phyloP scores from a whole-genome alignment of 306 rosid species.

The Lithocarpus polystachyus region DNA sequence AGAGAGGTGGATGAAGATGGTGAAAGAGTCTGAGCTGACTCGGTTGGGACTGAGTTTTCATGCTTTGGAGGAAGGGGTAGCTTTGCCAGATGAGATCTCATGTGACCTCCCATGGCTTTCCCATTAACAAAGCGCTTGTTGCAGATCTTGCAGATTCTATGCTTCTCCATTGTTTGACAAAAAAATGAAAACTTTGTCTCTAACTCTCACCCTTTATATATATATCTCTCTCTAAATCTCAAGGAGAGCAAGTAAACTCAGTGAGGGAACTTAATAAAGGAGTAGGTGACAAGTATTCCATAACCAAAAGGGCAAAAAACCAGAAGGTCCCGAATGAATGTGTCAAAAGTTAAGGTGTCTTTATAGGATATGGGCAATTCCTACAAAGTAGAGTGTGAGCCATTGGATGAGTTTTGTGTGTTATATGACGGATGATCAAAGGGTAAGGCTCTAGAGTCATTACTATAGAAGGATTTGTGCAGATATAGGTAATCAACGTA shows the following conservation, averaged over 20 bases:
- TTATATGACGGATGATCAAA: background rate
- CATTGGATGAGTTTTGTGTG: background rate
- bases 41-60: background rate
- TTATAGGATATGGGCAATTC: background rate
- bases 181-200: background rate
- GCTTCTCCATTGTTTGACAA: conserved; percentile 41
- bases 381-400: background rate
- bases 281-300: conserved; percentile 37
- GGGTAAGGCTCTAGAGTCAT: background rate
- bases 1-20: conserved; percentile 14
- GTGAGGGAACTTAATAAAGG: conserved; percentile 10
- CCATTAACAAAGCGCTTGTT: conserved; percentile 42
- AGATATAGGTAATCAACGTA: no score
- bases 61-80: conserved; percentile 40
- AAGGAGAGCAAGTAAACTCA: background rate
- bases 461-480: background rate
- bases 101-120: conserved; percentile 76
- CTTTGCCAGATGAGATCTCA: conserved; percentile 58
- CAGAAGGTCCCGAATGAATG: conserved; percentile 23
- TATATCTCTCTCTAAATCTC: background rate
- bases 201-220: background rate
- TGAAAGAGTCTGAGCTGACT: background rate
- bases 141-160: conserved; percentile 45
- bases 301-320: conserved; percentile 30
- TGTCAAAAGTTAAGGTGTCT: conserved; percentile 16